Conservation (phyloP, 2,329 filamentous ascomycete species). For the Fusarium chaquense region DNA sequence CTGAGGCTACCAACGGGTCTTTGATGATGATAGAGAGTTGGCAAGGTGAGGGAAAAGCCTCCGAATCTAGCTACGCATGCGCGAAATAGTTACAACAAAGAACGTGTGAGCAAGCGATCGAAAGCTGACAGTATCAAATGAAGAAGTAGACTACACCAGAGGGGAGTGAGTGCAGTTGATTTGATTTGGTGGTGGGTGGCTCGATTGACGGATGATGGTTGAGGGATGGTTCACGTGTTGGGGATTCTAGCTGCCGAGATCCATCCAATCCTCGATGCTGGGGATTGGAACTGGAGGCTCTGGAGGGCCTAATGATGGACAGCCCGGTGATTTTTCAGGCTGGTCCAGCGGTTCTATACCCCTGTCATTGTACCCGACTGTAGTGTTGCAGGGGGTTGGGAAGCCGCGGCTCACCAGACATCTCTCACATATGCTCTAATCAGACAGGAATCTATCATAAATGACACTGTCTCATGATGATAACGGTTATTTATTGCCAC, state of each 20-base stretch:
- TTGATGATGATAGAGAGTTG: conserved; percentile 8
- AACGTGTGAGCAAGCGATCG: not conserved
- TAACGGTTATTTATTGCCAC: not conserved
- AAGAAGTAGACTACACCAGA: conserved; percentile 8
- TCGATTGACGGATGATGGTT: conserved; percentile 46
- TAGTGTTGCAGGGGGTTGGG: conserved; percentile 23
- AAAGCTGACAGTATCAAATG: conserved; percentile 14
- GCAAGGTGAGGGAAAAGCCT: conserved; percentile 11
- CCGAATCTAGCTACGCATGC: conserved; percentile 8
- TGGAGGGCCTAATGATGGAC: not conserved
- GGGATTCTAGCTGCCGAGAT: conserved; percentile 44
- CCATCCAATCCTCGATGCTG: conserved; percentile 16
- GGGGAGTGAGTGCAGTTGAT: conserved; percentile 32
- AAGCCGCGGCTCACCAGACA: conserved; percentile 31
- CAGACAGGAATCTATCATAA: conserved; percentile 13
- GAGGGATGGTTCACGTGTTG: conserved; percentile 49
- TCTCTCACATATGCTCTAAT: conserved; percentile 7
- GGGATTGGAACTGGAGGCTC: conserved; percentile 28
- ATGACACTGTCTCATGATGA: not conserved
- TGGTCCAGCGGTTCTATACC: conserved; percentile 6
- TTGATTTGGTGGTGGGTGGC: conserved; percentile 28
- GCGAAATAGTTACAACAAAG: conserved; percentile 24
- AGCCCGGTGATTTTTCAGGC: conserved; percentile 21
- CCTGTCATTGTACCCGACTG: conserved; percentile 8
- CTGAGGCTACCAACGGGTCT: conserved; percentile 24